Conservation (phyloP, 1,284 basidiomycete genomes). For the Phylloboletellus chloephorus region DNA sequence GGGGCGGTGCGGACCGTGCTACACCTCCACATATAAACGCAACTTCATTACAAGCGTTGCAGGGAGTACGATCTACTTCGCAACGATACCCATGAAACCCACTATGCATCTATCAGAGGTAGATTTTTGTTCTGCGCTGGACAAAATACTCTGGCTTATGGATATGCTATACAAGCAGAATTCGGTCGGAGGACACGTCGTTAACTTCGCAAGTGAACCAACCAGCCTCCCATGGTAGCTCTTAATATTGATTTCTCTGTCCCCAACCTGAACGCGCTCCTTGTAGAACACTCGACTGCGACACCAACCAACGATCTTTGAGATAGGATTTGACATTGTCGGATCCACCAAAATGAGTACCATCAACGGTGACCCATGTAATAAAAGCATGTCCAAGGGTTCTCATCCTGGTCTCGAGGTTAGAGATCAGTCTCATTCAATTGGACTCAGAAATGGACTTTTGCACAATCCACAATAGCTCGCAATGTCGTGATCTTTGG, state of each 20-base stretch:
- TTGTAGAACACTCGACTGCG: constrained; percentile 8
- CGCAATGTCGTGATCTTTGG: constrained; percentile 29
- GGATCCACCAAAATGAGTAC: constrained; percentile 10
- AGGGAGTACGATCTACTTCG: constrained; percentile 1
- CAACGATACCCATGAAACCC: constrained; percentile 7
- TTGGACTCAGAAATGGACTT: not conserved
- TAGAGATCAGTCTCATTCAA: not conserved
- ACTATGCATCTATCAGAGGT: constrained; percentile 10
- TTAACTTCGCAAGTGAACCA: not conserved
- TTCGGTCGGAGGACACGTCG: not conserved
- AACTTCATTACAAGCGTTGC: not conserved
- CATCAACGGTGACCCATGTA: not conserved
- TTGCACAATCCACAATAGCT: constrained; percentile 3
- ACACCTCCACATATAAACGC: constrained; percentile 14
- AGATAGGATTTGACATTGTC: constrained; percentile 3
- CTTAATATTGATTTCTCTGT: not conserved
- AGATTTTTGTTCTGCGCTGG: constrained; percentile 1
- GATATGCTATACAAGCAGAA: constrained; percentile 7
- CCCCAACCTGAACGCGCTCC: constrained; percentile 3
- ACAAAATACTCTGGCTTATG: constrained; percentile 2
- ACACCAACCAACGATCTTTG: constrained; percentile 15
- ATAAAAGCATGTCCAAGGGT: not conserved
- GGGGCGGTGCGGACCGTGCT: not conserved
- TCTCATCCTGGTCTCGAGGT: constrained; percentile 12
- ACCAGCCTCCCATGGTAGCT: constrained; percentile 11